phyloP scores from a whole-genome alignment of 352 stramenopile species.

The Phytophthora pluvialis region DNA sequence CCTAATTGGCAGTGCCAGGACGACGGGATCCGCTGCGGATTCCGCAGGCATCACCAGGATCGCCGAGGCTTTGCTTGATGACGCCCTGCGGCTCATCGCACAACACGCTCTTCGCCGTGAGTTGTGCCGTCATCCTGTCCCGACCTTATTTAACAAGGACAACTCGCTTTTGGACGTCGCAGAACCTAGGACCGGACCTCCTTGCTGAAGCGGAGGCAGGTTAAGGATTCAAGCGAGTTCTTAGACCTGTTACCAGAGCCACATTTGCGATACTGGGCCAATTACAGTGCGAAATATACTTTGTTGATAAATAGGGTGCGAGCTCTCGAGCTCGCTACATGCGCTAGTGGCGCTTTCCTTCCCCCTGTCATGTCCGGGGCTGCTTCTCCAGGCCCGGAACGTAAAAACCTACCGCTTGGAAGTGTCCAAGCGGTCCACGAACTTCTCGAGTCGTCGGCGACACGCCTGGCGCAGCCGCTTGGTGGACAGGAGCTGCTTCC shows the following conservation, averaged over 20 bases:
- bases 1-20: slow-evolving; percentile 28
- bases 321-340: slow-evolving; percentile 23
- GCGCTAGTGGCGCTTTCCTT: slow-evolving; percentile 13
- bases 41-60: slow-evolving; percentile 9
- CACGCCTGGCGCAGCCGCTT: slow-evolving; percentile 48
- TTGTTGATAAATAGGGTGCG: slow-evolving; percentile 36
- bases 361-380: slow-evolving; percentile 6
- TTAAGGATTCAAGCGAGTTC: no score
- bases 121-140: slow-evolving; percentile 8
- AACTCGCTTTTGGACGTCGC: neutral
- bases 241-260: neutral
- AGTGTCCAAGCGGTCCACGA: slow-evolving; percentile 66
- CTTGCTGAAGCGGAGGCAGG: neutral
- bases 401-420: slow-evolving; percentile 40
- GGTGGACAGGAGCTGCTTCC: slow-evolving; percentile 51
- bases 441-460: slow-evolving; percentile 59
- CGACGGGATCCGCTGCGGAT: slow-evolving; percentile 20
- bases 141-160: neutral
- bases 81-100: slow-evolving; percentile 8
- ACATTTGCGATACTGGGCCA: no score
- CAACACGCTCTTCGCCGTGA: neutral
- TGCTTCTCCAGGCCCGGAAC: slow-evolving; percentile 9
- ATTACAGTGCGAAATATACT: slow-evolving; percentile 26
- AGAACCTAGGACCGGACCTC: neutral
- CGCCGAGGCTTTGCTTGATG: slow-evolving; percentile 17